Base-by-base conservation (phyloP, 495 filamentous ascomycete genomes). In the Aspergillus sparsus region DNA sequence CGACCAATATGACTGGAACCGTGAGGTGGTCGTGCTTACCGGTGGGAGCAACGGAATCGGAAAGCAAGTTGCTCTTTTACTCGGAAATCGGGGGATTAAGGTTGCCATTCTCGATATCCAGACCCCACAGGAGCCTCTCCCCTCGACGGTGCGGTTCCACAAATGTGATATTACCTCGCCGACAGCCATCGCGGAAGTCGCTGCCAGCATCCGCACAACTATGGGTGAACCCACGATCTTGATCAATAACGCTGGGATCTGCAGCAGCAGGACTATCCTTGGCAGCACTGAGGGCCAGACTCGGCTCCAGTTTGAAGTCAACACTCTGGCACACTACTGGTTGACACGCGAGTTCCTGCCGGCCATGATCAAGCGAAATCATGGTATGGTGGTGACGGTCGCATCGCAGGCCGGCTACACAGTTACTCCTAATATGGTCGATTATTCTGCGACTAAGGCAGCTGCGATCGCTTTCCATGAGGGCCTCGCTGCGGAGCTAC, bases 341-440 rank as follows among this genome's bases (percentile, higher is more conserved):
- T 80, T 87, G 2, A 71, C 78, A 0, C 77, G 82, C 60, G 82
- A 87, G 57, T 91, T 92, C 76, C 76, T 91, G 2, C 89, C 89
- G 0, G 65, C 72, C 53, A 89, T 91, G 79, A 69, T 88, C 45
- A 59, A 71, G 41, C 49, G 50, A 6, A 85, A 91, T 76, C 88
- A 91, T 71, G 89, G 89, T 54, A 89, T 88, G 80, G 73, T 91
- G 13, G 85, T 91, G 8, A 92, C 88, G 0, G 81, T 92, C 15
- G 84, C 88, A n/a, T 83, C 77, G 16, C 74, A 83, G 51, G 85
- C 87, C 0, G 80, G 81, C 0, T 87, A 83, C 73, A 62, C 84
- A 5, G 77, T 80, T 0, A 77, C 86, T 11, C 84, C 87, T 5
- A 80, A 81, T 69, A 85, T 90, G 82, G 81, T 86, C 18, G 86